Conservation (phyloP, 2,329 filamentous ascomycete species). For the Nigrospora sphaerica region DNA sequence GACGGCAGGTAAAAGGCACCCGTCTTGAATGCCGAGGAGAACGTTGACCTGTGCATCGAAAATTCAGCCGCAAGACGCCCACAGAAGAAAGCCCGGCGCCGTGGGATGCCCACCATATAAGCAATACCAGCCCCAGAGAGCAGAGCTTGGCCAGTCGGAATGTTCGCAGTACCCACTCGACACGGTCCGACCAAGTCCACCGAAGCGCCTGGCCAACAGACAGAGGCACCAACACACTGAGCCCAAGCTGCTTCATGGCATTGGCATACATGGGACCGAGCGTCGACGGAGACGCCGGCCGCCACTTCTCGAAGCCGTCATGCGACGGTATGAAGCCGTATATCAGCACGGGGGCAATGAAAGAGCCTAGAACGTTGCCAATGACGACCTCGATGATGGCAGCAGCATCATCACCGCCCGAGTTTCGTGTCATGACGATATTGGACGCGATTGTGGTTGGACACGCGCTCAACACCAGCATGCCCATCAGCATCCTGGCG, state of each 20-base stretch:
- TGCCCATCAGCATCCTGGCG: conserved; percentile 57
- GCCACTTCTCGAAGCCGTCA: conserved; percentile 48
- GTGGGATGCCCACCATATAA: conserved; percentile 35
- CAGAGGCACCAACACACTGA: conserved; percentile 61
- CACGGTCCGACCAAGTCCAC: conserved; percentile 39
- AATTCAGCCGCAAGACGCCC: conserved; percentile 9
- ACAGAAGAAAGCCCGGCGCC: too few species aligned
- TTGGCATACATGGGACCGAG: conserved; percentile 56
- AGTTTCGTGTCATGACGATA: conserved; percentile 64
- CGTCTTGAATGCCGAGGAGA: conserved; percentile 59
- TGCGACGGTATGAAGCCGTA: conserved; percentile 50
- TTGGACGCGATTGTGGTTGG: conserved; percentile 69
- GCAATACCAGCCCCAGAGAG: conserved; percentile 36
- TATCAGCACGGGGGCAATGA: conserved; percentile 58
- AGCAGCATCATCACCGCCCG: conserved; percentile 60
- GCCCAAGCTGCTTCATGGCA: conserved; percentile 61
- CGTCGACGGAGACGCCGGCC: conserved; percentile 42
- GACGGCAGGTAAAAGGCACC: conserved; percentile 53
- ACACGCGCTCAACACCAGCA: conserved; percentile 60
- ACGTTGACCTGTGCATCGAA: conserved; percentile 54
- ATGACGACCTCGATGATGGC: conserved; percentile 63
- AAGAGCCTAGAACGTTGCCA: conserved; percentile 62
- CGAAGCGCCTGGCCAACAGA: conserved; percentile 54
- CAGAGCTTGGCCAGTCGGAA: conserved; percentile 45
- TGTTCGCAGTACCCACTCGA: conserved; percentile 43